Evolutionary conservation across 331 rosid species (phyloP).

Genomic region (Dryas integrifolia): DNA sequence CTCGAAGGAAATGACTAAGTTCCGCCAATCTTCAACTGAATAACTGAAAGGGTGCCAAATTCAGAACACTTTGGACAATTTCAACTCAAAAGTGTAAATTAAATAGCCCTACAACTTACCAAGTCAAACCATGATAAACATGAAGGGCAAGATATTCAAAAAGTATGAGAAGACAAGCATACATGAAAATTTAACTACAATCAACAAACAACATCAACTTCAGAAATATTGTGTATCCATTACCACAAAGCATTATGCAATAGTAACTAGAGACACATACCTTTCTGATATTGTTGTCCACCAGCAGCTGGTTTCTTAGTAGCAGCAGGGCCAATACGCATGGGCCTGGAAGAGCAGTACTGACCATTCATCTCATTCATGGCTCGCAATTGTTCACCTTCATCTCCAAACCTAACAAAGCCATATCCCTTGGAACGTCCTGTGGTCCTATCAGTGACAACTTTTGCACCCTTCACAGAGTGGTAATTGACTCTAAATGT

Average conservation of each 20-base stretch:
- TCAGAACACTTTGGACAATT: constrained; percentile 4
- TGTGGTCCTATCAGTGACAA: constrained; percentile 61
- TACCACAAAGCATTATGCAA: background rate
- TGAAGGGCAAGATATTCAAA: background rate
- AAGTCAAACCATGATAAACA: constrained; percentile 13
- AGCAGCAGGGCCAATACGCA: constrained; percentile 65
- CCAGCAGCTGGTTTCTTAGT: constrained; percentile 47
- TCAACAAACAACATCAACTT: background rate
- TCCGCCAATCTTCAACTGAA: constrained; percentile 37
- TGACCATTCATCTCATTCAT: constrained; percentile 67
- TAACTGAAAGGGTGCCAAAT: constrained; percentile 25
- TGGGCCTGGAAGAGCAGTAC: constrained; percentile 58
- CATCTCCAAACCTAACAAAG: constrained; percentile 61
- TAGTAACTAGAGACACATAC: constrained; percentile 26
- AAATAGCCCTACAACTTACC: constrained; percentile 18
- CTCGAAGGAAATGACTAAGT: constrained; percentile 52
- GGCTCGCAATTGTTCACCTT: constrained; percentile 53
- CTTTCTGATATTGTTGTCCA: constrained; percentile 44
- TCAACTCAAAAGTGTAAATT: background rate
- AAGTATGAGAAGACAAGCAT: constrained; percentile 4
- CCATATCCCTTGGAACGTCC: constrained; percentile 72
- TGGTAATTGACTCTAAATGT: constrained; percentile 41
- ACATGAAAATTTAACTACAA: background rate
- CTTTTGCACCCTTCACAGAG: constrained; percentile 64
- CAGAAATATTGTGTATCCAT: background rate